These are phyloP conservation scores for Gymnopilus junonius DNA, from an alignment of 768 basidiomycete species.

Conservation along the genomic window DNA sequence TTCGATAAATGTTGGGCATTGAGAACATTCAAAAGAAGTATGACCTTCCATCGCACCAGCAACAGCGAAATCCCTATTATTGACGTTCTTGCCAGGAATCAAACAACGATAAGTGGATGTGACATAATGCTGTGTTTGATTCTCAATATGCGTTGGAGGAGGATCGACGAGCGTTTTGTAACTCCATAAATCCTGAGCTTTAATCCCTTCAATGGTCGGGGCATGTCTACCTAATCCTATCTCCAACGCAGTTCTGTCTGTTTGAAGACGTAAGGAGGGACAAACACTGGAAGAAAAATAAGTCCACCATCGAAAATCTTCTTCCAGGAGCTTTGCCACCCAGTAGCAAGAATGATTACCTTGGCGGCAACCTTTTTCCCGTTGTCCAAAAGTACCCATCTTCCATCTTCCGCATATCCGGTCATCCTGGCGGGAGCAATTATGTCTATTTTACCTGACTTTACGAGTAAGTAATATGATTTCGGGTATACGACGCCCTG, in stretches of 20 bases:
- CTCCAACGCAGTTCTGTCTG: neutral
- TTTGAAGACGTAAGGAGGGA: neutral
- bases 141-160: constrained; percentile 33
- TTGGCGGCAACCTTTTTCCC: neutral
- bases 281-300: neutral
- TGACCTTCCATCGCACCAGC: constrained; percentile 62
- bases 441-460: neutral
- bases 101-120: constrained; percentile 61
- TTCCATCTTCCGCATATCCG: neutral
- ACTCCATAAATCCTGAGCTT: neutral
- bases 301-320: neutral
- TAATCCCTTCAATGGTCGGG: no score
- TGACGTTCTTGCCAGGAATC: constrained; percentile 60
- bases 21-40: constrained; percentile 31
- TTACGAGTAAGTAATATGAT: neutral
- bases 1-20: no score
- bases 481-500: constrained; percentile 43
- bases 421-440: neutral
- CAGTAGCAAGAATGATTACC: neutral
- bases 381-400: neutral
- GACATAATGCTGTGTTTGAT: constrained; percentile 38
- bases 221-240: constrained; percentile 28
- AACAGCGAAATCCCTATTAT: constrained; percentile 59
- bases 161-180: neutral
- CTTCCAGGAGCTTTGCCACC: neutral